These are phyloP conservation scores for barley (Hordeum vulgare) DNA, from an alignment of 176 grass and related monocot species.

Conservation along the genomic window DNA sequence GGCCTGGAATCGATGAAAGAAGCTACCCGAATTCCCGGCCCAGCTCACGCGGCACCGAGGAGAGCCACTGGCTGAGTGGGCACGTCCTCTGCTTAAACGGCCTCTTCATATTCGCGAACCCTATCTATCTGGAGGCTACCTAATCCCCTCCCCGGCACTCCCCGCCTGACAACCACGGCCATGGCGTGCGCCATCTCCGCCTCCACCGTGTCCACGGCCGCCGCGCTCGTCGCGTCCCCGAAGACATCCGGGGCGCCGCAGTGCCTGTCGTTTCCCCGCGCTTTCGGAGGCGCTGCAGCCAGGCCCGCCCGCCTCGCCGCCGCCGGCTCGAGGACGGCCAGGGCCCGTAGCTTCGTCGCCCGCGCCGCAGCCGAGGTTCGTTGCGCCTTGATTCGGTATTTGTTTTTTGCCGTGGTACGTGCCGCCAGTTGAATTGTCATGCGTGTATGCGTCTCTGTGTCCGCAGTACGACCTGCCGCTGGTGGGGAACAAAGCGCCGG, in stretches of 20 bases:
- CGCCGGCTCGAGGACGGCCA: constrained; percentile 15
- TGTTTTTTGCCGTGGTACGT: background rate
- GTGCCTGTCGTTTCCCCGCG: constrained; percentile 1
- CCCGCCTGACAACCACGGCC: constrained; percentile 29
- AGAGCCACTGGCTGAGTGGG: background rate
- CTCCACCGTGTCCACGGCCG: constrained; percentile 6
- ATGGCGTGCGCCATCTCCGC: constrained; percentile 40
- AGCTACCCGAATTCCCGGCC: background rate
- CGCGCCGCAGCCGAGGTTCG: constrained; percentile 30
- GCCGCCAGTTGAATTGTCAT: background rate
- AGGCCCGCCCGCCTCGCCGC: background rate
- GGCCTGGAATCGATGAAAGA: background rate
- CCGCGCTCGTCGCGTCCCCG: constrained; percentile 4
- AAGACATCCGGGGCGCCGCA: constrained; percentile 15
- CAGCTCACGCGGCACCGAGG: background rate
- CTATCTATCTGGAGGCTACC: background rate
- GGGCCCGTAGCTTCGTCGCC: constrained; percentile 26
- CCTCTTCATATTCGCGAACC: background rate
- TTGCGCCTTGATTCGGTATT: background rate
- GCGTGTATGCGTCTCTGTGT: background rate
- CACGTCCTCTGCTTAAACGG: constrained; percentile 2
- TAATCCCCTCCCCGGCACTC: constrained; percentile 2
- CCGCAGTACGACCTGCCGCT: constrained; percentile 50
- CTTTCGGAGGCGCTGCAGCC: background rate
- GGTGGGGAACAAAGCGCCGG: constrained; percentile 68